Conservation (phyloP, 1,284 basidiomycete genomes). For the Nidula niveotomentosa region DNA sequence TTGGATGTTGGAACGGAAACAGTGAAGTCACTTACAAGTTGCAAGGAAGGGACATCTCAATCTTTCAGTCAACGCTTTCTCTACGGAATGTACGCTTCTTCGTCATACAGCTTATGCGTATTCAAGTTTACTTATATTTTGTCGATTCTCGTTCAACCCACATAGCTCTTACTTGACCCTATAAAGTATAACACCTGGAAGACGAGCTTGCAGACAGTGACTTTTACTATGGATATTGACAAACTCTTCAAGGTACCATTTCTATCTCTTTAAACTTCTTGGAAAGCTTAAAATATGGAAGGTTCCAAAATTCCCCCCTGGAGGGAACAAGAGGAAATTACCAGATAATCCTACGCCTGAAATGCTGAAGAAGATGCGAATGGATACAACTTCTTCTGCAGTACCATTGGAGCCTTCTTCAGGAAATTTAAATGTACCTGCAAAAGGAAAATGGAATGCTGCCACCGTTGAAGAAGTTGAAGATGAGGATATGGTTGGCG, state of each 20-base stretch:
- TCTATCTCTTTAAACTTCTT: background rate
- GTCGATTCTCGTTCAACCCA: too few species aligned
- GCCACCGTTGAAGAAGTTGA: constrained; percentile 59
- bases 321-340: constrained; percentile 75
- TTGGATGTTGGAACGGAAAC: too few species aligned
- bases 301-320: constrained; percentile 69
- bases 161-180: too few species aligned
- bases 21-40: too few species aligned
- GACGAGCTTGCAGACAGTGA: background rate
- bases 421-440: background rate
- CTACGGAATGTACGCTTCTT: too few species aligned
- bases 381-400: constrained; percentile 33
- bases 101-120: too few species aligned
- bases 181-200: too few species aligned
- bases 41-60: too few species aligned
- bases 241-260: constrained; percentile 73
- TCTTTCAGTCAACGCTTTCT: too few species aligned
- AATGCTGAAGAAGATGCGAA: constrained; percentile 75
- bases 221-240: constrained; percentile 69
- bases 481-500: constrained; percentile 44
- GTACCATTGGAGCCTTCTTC: too few species aligned
- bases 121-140: too few species aligned
- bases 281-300: constrained; percentile 21
- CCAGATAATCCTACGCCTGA: constrained; percentile 82
- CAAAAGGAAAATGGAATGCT: constrained; percentile 38